Evolutionary conservation across 306 rosid species (phyloP).

Genomic region (Dryas octopetala): DNA sequence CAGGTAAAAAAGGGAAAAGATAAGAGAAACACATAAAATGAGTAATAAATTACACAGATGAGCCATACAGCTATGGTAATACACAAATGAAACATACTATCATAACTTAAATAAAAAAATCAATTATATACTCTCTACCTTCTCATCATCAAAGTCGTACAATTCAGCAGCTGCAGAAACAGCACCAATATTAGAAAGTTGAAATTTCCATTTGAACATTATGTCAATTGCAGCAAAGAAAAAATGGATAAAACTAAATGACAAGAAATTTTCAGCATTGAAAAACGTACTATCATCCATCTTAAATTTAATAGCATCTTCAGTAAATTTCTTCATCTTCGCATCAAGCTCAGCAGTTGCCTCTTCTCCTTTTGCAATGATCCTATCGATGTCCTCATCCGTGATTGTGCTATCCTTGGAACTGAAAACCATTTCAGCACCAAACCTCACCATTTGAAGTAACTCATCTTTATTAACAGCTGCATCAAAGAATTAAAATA

Average conservation of each 20-base stretch:
- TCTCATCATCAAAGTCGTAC: slow-evolving; percentile 93
- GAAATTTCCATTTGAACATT: slow-evolving; percentile 6
- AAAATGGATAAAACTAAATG: background rate
- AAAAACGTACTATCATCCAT: slow-evolving; percentile 89
- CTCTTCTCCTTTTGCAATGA: slow-evolving; percentile 96
- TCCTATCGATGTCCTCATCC: slow-evolving; percentile 95
- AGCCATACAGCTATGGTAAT: slow-evolving; percentile 14
- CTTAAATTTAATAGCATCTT: slow-evolving; percentile 97
- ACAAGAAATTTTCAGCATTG: background rate
- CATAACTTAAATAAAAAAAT: background rate
- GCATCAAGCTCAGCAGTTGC: slow-evolving; percentile 98
- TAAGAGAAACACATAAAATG: background rate
- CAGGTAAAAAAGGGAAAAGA: background rate
- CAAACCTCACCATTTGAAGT: slow-evolving; percentile 97
- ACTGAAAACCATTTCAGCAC: slow-evolving; percentile 99
- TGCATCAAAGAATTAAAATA: slow-evolving; percentile 30
- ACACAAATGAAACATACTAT: background rate
- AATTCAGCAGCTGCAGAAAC: slow-evolving; percentile 81
- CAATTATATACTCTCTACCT: slow-evolving; percentile 41
- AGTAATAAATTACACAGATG: background rate
- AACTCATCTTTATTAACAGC: slow-evolving; percentile 97
- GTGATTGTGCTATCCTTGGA: slow-evolving; percentile 96
- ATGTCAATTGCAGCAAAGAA: slow-evolving; percentile 8
- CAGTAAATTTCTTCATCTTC: slow-evolving; percentile 98
- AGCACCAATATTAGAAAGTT: slow-evolving; percentile 26